Base-by-base conservation (phyloP, 768 basidiomycete species). In the Lactifluus piperatus region DNA sequence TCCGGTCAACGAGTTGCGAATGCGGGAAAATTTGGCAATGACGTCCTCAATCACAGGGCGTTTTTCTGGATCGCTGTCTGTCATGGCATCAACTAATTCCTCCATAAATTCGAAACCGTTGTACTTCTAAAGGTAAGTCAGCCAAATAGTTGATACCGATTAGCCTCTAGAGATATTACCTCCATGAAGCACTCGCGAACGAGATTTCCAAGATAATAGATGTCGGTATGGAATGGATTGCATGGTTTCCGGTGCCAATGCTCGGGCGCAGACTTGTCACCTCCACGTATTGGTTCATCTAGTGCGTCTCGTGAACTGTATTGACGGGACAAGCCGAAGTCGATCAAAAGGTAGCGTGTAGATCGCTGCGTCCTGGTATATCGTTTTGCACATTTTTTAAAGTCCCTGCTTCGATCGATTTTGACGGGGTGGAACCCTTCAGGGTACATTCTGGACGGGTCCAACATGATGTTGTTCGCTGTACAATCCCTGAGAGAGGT, bases 261-360 rank as follows among this genome's bases (percentile, higher is more conserved):
- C 56, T 75, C 73, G 1, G 74, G 73, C 0, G 71, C 70, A 0
- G 74, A 66, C 51, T 71, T 72, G 64, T 82, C 79, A 3, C 73
- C 77, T 0, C 77, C 79, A 8, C 62, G 60, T 2, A 75, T 67
- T 0, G 72, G 69, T 5, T 60, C 44, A 30, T 70, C 72, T 0
- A 59, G 60, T 0, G 74, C 56, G 5, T 72, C 64, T 0, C 66
- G 49, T 0, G 73, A 69, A 1, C 58, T 64, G 45, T 71, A 76
- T 1, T 50, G 62, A 0, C 67, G 65, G 16, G 75, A 74, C 1
- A 75, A 41, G 0, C 72, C 74, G 13, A 75, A 74, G 43, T 75
- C 74, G 29, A 74, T 72, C 44, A 73, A 54, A 43, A 67, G 72
- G 53, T 75, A 75, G 47, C 68, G 71, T 0, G 63, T 62, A 0